Conservation (phyloP, 2,329 filamentous ascomycete genomes). For the Diaporthe sp. region DNA sequence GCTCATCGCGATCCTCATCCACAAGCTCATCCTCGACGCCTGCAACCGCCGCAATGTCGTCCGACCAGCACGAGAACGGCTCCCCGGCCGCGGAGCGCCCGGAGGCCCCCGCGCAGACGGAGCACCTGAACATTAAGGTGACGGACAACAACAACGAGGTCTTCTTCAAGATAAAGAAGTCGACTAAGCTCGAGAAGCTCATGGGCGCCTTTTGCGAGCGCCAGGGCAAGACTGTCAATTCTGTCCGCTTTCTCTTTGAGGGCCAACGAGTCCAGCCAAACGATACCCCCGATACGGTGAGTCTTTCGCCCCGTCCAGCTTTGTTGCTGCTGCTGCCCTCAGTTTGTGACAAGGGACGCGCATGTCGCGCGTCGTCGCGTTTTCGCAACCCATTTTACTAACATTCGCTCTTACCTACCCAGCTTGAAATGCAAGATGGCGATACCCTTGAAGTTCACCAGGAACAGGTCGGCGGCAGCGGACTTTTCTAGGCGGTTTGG, state of each 20-base stretch:
- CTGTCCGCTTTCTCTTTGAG: conserved; percentile 95
- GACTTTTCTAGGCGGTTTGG: conserved; percentile 37
- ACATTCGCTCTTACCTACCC: background rate
- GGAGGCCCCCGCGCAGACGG: conserved; percentile 64
- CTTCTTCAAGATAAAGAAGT: conserved; percentile 99
- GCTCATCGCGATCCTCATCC: background rate
- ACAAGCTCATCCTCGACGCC: background rate
- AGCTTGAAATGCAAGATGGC: conserved; percentile 98
- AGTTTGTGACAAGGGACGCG: background rate
- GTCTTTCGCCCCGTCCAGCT: conserved; percentile 50
- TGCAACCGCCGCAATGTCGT: conserved; percentile 55
- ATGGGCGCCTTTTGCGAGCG: conserved; percentile 99
- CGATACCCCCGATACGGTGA: conserved; percentile 92
- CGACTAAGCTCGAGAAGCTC: conserved; percentile 94
- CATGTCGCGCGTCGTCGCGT: background rate
- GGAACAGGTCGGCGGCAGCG: conserved; percentile 90
- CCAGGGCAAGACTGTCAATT: conserved; percentile 87
- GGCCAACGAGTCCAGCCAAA: conserved; percentile 90
- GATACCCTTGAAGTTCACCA: conserved; percentile 98
- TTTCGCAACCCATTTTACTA: background rate
- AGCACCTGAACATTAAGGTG: conserved; percentile 99
- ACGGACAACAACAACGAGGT: conserved; percentile 99
- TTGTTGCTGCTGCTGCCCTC: background rate
- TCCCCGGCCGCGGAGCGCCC: conserved; percentile 57
- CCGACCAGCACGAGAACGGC: conserved; percentile 65